phyloP scores from a whole-genome alignment of 202 grass and related monocot genomes.

The Carex arenaria region DNA sequence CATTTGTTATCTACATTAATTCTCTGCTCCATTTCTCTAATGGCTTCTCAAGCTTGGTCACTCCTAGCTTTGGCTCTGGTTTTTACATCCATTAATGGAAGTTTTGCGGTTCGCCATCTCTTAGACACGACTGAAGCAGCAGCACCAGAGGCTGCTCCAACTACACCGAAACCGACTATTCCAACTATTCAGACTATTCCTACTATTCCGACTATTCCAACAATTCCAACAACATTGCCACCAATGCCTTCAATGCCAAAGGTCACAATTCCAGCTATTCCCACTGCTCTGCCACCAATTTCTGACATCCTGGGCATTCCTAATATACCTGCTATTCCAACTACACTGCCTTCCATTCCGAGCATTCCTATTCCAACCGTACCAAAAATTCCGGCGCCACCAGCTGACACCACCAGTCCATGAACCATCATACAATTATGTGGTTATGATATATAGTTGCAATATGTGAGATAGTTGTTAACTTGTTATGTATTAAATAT shows the following conservation, averaged over 20 bases:
- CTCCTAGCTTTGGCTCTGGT: constrained; percentile 40
- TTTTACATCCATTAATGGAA: constrained; percentile 36
- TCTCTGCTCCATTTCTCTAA: neutral
- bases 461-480: neutral
- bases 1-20: neutral
- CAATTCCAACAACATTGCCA: constrained; percentile 43
- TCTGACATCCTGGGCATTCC: constrained; percentile 20
- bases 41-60: constrained; percentile 33
- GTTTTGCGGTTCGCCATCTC: constrained; percentile 46
- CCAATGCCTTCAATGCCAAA: constrained; percentile 44
- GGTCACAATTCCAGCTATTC: constrained; percentile 25
- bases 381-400: constrained; percentile 46
- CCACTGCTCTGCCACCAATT: constrained; percentile 37
- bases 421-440: constrained; percentile 43
- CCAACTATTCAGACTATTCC: neutral
- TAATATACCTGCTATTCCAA: constrained; percentile 34
- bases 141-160: constrained; percentile 29
- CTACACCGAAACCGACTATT: constrained; percentile 13
- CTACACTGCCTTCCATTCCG: constrained; percentile 45
- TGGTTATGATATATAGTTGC: constrained; percentile 22
- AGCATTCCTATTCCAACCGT: constrained; percentile 30
- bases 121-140: constrained; percentile 40
- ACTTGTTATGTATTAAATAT: neutral
- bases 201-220: constrained; percentile 3
- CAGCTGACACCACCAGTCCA: constrained; percentile 40